A percentile compares a stretch with the other conserved stretches of the same genome.
phyloP scores from a whole-genome alignment of 225 moss, liverwort and hornwort genomes.

The Anthoceros angustus region DNA sequence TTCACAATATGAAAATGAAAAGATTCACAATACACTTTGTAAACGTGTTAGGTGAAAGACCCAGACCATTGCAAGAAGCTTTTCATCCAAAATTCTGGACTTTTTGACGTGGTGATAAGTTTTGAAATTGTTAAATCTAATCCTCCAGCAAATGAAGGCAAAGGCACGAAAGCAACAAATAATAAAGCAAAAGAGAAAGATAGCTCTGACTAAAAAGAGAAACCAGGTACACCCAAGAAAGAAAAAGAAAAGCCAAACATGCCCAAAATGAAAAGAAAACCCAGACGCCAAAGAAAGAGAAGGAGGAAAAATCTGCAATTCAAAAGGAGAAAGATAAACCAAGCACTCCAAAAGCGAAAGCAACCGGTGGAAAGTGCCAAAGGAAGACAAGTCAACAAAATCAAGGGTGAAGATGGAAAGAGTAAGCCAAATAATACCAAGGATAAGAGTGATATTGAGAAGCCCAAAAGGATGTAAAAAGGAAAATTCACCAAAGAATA shows the following conservation, averaged over 20 bases:
- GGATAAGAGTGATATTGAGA: too few species aligned
- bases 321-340: too few species aligned
- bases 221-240: slow-evolving; percentile 15
- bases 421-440: too few species aligned
- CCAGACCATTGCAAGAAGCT: slow-evolving; percentile 56
- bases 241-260: slow-evolving; percentile 14
- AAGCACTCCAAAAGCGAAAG: too few species aligned
- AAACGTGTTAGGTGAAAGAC: slow-evolving; percentile 9
- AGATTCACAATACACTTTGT: background rate
- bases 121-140: slow-evolving; percentile 27
- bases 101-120: slow-evolving; percentile 62
- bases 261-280: background rate
- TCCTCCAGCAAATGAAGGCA: background rate
- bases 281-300: background rate
- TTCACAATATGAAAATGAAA: background rate
- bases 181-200: slow-evolving; percentile 3
- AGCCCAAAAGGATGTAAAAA: too few species aligned
- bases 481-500: too few species aligned
- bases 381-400: background rate
- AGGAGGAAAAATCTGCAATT: background rate
- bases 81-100: slow-evolving; percentile 50
- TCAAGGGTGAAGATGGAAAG: background rate
- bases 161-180: slow-evolving; percentile 8
- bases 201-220: slow-evolving; percentile 10
- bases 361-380: too few species aligned